Evolutionary conservation across 176 grass and related monocot genomes (phyloP), one percentile per base, ranked within the genome.

Genomic region (Cymbopogon citratus): DNA sequence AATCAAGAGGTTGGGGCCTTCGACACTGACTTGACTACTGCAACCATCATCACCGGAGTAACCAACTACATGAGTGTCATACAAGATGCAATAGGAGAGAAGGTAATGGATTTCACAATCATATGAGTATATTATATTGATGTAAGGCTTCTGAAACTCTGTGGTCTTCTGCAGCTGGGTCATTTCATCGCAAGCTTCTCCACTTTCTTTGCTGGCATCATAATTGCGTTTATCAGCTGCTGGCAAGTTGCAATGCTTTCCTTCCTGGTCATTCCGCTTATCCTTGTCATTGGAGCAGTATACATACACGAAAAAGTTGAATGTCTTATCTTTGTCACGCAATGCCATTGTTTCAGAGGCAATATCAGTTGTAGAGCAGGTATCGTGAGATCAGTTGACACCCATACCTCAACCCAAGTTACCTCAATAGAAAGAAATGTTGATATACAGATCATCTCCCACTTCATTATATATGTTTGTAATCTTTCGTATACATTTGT

Each of bases 41-140:
- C 91, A 13, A 77, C 57, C 62, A 71, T 93, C 68, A 86, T 93
- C 7, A 39, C 82, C 14, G 87, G 91, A 61, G 83, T 78, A 64
- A 93, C 87, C 49, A 85, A 61, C 35, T 88, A 93, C 56, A 93
- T 93, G 87, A 93, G 79, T 52, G 70, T 71, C 79, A 93, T 93
- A 83, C 85, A 93, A 79, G 91, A 93, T 12, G 91, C 91, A 66
- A 90, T 93, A 68, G 91, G 91, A 10, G 91, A 93, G 70, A 93
- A 93, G 91, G 91, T 90, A 87, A 68, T 29, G 3, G 36, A 31
- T 63, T 85, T 80, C 18, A 59, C 11, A 41, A 54, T 73, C 34
- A 57, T 45, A 27, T 1, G 9, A 75, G 15, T 29, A 51, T 31
- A 51, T 31, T 41, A 51, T 57, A 57, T 23, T 24, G 21, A 38